Conservation (phyloP, 129 eudicot species). For the Lonicera japonica region DNA sequence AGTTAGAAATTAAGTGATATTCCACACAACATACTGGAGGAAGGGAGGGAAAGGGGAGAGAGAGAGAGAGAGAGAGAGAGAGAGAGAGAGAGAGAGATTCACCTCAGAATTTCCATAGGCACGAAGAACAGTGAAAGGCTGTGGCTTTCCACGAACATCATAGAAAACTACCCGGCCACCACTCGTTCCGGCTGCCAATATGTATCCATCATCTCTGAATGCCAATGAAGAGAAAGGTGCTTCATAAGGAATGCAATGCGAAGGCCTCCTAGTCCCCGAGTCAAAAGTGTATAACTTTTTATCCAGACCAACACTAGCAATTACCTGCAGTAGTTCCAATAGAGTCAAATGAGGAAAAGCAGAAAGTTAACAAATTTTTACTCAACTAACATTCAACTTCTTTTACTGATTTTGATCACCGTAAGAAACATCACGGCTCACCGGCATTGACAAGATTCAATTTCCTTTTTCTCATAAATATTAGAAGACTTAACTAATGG, state of each 20-base stretch:
- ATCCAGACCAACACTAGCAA: conserved; percentile 91
- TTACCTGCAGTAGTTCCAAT: conserved; percentile 43
- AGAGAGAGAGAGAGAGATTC: not conserved
- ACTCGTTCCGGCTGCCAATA: conserved; percentile 92
- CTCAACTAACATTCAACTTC: not conserved
- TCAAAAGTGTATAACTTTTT: conserved; percentile 89
- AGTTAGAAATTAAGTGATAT: not conserved
- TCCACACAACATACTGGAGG: not conserved
- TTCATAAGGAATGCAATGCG: conserved; percentile 73
- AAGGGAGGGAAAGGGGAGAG: not conserved
- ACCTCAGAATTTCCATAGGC: conserved; percentile 94
- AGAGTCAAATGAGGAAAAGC: conserved; percentile 5
- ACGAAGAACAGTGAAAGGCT: conserved; percentile 82
- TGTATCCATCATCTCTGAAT: conserved; percentile 82
- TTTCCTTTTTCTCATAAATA: not conserved
- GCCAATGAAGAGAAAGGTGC: conserved; percentile 93
- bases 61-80: not conserved
- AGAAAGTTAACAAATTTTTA: not conserved
- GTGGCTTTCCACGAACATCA: conserved; percentile 93
- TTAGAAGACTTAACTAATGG: not conserved
- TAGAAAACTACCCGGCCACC: conserved; percentile 89
- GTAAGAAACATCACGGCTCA: not conserved
- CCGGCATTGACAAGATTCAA: not conserved
- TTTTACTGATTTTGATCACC: not conserved
- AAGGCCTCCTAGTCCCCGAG: conserved; percentile 52